These are phyloP conservation scores for Stagonosporopsis vannaccii DNA, from an alignment of 2,329 filamentous ascomycete species.

Conservation along the genomic window DNA sequence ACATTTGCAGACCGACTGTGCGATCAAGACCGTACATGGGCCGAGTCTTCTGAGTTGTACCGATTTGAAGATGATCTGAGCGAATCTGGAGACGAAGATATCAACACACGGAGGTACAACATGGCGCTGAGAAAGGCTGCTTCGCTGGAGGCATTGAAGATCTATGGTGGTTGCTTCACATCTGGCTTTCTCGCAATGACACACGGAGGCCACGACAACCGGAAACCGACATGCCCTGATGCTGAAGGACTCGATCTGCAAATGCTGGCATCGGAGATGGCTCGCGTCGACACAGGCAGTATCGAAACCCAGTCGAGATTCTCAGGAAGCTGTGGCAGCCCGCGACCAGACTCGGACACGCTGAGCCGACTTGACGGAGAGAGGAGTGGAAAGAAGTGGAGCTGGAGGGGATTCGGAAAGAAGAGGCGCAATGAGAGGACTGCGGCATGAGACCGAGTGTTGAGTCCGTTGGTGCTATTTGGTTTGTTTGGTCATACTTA, in stretches of 20 bases:
- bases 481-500: constrained; percentile 6
- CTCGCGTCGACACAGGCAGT: constrained; percentile 22
- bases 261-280: constrained; percentile 34
- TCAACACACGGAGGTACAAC: constrained; percentile 23
- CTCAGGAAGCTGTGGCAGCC: constrained; percentile 29
- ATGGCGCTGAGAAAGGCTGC: constrained; percentile 35
- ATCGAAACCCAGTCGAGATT: constrained; percentile 21
- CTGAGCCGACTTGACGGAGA: constrained; percentile 29
- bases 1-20: constrained; percentile 22
- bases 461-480: background rate
- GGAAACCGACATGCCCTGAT: constrained; percentile 27
- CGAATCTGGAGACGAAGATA: constrained; percentile 34
- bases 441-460: constrained; percentile 6
- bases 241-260: constrained; percentile 36
- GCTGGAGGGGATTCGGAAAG: constrained; percentile 32
- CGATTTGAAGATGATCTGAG: constrained; percentile 29
- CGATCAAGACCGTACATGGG: constrained; percentile 25
- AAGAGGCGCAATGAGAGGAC: constrained; percentile 26
- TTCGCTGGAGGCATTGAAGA: constrained; percentile 40
- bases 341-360: constrained; percentile 45
- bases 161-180: constrained; percentile 43
- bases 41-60: constrained; percentile 25
- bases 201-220: constrained; percentile 30
- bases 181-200: constrained; percentile 42
- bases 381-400: constrained; percentile 27